A percentile compares a stretch with the other conserved stretches of the same genome.
Evolutionary conservation across 805 yeast genomes (phyloP).

Genomic region (Starmerella bombi): DNA sequence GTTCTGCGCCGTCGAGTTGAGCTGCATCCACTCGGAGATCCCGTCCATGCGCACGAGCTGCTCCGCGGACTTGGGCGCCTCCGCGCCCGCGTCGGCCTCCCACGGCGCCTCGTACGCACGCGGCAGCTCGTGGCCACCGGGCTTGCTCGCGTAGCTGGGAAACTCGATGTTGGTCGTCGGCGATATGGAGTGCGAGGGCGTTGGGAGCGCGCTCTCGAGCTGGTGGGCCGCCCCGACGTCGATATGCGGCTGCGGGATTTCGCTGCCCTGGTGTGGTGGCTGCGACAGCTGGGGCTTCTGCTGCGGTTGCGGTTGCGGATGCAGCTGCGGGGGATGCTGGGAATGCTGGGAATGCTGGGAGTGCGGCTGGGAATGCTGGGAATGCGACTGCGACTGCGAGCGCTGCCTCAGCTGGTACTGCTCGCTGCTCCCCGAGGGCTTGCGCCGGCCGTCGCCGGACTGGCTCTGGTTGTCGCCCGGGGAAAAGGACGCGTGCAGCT

Average conservation of each 20-base stretch:
- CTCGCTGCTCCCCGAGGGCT: not conserved
- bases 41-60: not conserved
- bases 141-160: not conserved
- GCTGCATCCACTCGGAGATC: constrained; percentile 1
- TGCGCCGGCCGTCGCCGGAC: not conserved
- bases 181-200: not conserved
- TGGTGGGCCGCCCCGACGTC: too few species aligned
- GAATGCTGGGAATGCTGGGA: not conserved
- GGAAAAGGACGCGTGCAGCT: constrained; percentile 46
- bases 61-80: not conserved
- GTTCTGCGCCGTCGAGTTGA: constrained; percentile 20
- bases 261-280: not conserved
- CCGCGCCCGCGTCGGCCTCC: not conserved
- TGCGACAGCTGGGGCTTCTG: not conserved
- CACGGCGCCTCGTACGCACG: not conserved
- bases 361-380: not conserved
- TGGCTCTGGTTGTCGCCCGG: constrained; percentile 13
- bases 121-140: not conserved
- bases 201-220: not conserved
- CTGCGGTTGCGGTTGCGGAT: constrained; percentile 1
- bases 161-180: not conserved
- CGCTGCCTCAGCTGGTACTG: not conserved
- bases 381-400: constrained; percentile 1
- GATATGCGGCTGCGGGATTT: too few species aligned
- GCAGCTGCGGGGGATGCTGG: constrained; percentile 1